Conservation (phyloP, 768 basidiomycete species). For the Dioszegia aurantiaca region DNA sequence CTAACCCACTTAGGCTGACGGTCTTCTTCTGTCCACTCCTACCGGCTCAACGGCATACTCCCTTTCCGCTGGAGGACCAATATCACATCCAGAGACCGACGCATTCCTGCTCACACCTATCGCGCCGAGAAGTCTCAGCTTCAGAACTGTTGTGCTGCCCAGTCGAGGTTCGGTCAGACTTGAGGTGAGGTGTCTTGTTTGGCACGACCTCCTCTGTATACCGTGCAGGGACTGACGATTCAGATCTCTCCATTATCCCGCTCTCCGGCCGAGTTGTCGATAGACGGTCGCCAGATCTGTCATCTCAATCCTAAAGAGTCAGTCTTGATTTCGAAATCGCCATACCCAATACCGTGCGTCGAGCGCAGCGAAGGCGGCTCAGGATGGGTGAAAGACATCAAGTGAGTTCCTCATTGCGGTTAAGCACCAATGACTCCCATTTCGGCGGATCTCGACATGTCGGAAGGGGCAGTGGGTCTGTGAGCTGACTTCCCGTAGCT, state of each 20-base stretch:
- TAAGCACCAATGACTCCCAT: not conserved
- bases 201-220: not conserved
- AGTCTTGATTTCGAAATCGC: slow-evolving; percentile 77
- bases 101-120: slow-evolving; percentile 93
- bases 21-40: slow-evolving; percentile 88
- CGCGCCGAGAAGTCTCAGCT: slow-evolving; percentile 85
- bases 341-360: slow-evolving; percentile 88
- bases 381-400: slow-evolving; percentile 96
- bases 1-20: slow-evolving; percentile 67
- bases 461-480: too few relatives aligned
- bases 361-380: slow-evolving; percentile 64
- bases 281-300: slow-evolving; percentile 86
- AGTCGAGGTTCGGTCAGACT: slow-evolving; percentile 51
- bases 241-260: slow-evolving; percentile 83
- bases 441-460: too few relatives aligned
- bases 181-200: slow-evolving; percentile 40
- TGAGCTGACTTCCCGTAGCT: slow-evolving; percentile 55
- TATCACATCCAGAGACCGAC: slow-evolving; percentile 87
- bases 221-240: not conserved
- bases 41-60: slow-evolving; percentile 97
- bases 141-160: slow-evolving; percentile 87
- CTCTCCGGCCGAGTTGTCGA: slow-evolving; percentile 81
- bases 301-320: slow-evolving; percentile 79
- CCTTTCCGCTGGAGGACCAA: slow-evolving; percentile 89
- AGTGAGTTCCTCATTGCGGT: slow-evolving; percentile 30